A percentile compares a stretch with the other conserved stretches of the same genome.
Conservation (phyloP, 495 filamentous ascomycete species). For the Pyrenula aspistea region DNA sequence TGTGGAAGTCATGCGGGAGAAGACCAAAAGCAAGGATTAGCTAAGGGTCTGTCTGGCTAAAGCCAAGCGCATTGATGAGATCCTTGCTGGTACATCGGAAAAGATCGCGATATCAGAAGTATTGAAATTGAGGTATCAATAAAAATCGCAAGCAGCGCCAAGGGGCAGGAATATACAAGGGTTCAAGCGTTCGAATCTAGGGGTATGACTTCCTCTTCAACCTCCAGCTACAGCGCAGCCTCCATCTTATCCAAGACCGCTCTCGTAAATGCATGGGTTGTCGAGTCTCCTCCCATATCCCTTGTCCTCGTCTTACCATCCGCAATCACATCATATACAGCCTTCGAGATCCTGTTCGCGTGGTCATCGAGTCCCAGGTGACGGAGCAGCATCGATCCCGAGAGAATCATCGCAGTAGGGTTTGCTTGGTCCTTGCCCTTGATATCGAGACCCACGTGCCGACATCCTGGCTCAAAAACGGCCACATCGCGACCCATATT, state of each 20-base stretch:
- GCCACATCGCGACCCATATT: conserved; percentile 99
- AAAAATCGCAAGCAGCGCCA: background rate
- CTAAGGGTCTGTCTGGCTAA: too few relatives aligned
- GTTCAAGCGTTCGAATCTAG: background rate
- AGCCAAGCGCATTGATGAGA: too few relatives aligned
- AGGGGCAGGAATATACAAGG: background rate
- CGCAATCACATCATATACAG: conserved; percentile 89
- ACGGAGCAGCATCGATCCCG: conserved; percentile 89
- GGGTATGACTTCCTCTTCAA: background rate
- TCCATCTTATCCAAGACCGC: conserved; percentile 94
- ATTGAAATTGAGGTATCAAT: background rate
- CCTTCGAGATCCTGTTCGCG: conserved; percentile 94
- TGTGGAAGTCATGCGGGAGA: too few relatives aligned
- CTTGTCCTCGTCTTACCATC: conserved; percentile 78
- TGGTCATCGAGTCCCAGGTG: conserved; percentile 95
- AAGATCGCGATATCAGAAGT: too few relatives aligned
- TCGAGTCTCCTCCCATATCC: conserved; percentile 86
- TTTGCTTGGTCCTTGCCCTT: conserved; percentile 99
- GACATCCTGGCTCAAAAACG: conserved; percentile 96
- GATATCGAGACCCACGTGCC: conserved; percentile 97
- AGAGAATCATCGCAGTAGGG: conserved; percentile 89
- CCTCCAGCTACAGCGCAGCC: conserved; percentile 28
- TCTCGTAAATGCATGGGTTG: conserved; percentile 88
- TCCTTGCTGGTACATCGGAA: too few relatives aligned
- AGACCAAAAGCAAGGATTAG: too few relatives aligned